Percentiles rank a stretch among this genome's conserved stretches.
phyloP scores from a whole-genome alignment of 371 early-diverging fungal species.

The Mucor circinelloides region DNA sequence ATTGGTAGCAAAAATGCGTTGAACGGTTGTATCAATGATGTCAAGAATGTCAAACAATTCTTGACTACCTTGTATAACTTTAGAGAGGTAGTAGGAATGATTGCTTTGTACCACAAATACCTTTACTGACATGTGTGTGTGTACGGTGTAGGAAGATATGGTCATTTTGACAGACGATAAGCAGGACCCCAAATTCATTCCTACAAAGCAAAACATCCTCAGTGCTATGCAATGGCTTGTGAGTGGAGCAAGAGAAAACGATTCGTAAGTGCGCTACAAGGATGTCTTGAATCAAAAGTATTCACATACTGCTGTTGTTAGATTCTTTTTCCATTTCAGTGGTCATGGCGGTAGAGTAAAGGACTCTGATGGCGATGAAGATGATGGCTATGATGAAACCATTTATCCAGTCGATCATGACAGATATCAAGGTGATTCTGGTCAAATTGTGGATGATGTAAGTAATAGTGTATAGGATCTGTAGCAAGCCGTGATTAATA shows the following conservation, averaged over 20 bases:
- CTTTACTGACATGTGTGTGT: not conserved
- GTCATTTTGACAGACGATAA: conserved; percentile 90
- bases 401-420: conserved; percentile 84
- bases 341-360: conserved; percentile 85
- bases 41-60: conserved; percentile 80
- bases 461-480: not conserved
- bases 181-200: conserved; percentile 61
- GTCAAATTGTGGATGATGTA: conserved; percentile 88
- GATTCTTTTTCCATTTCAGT: conserved; percentile 86
- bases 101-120: not conserved
- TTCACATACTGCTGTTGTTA: conserved; percentile 10
- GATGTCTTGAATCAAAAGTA: not conserved
- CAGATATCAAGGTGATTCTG: conserved; percentile 38
- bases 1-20: conserved; percentile 67
- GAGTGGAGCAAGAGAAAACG: conserved; percentile 76
- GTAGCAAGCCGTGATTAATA: not conserved
- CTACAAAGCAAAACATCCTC: conserved; percentile 85
- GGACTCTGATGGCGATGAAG: conserved; percentile 83
- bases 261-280: conserved; percentile 57
- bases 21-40: conserved; percentile 91
- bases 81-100: conserved; percentile 39
- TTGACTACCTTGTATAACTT: conserved; percentile 69
- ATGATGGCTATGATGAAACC: conserved; percentile 73
- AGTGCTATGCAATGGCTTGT: conserved; percentile 92
- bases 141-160: conserved; percentile 59